These are phyloP conservation scores for Oryza australiensis DNA, from an alignment of 176 grass and related monocot species.

Conservation along the genomic window DNA sequence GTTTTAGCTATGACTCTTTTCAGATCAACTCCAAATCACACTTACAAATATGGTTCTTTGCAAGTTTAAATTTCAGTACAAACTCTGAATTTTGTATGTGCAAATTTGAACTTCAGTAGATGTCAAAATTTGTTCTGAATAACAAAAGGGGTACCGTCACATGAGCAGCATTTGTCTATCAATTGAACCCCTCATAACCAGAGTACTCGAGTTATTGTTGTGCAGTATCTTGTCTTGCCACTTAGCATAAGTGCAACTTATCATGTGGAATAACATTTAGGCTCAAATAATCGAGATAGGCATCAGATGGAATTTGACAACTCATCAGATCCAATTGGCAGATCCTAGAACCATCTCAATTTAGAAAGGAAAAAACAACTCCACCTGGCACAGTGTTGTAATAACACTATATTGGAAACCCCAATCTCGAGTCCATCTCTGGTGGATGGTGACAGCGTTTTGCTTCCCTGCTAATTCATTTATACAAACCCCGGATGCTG, in stretches of 20 bases:
- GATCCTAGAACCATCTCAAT: background rate
- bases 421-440: background rate
- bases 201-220: background rate
- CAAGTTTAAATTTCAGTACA: background rate
- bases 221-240: background rate
- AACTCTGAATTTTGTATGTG: background rate
- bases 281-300: background rate
- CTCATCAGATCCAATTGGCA: background rate
- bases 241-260: background rate
- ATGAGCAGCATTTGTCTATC: constrained; percentile 22
- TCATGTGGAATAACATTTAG: too few relatives aligned
- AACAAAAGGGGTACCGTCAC: constrained; percentile 8
- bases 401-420: background rate
- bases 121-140: constrained; percentile 9
- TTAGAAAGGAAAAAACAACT: too few relatives aligned
- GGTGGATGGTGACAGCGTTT: background rate
- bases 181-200: background rate
- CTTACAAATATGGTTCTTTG: background rate
- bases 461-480: background rate
- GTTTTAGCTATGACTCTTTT: background rate
- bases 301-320: constrained; percentile 2
- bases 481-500: background rate
- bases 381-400: background rate
- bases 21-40: background rate
- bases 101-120: constrained; percentile 6